Evolutionary conservation across 306 rosid species (phyloP).

Genomic region (Oemleria cerasiformis): DNA sequence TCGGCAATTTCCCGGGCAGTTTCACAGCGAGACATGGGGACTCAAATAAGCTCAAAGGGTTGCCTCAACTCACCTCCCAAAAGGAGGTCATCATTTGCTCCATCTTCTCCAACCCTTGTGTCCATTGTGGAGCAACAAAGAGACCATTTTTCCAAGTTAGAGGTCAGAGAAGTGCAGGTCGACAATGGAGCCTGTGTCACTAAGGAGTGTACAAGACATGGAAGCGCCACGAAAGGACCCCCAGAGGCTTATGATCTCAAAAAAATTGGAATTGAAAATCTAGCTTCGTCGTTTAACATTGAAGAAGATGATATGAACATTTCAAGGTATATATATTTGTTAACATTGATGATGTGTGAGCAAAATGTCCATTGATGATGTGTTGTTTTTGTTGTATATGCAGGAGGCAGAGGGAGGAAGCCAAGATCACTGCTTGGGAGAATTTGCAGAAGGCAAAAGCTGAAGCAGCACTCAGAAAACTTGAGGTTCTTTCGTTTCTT

Average conservation of each 20-base stretch:
- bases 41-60: conserved; percentile 66
- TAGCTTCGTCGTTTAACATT: conserved; percentile 45
- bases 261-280: conserved; percentile 31
- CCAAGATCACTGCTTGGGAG: conserved; percentile 90
- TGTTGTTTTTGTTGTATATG: not conserved
- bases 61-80: conserved; percentile 33
- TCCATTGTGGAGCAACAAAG: conserved; percentile 33
- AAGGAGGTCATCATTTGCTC: conserved; percentile 29
- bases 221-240: conserved; percentile 21
- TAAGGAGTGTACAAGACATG: conserved; percentile 43
- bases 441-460: conserved; percentile 86
- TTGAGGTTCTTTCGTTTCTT: conserved; percentile 48
- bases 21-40: conserved; percentile 55
- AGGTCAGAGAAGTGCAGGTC: conserved; percentile 77
- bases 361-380: not conserved
- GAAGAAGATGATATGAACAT: conserved; percentile 48
- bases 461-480: conserved; percentile 75
- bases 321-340: conserved; percentile 44
- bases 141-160: conserved; percentile 34
- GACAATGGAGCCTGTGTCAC: conserved; percentile 54
- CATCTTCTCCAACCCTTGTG: conserved; percentile 38
- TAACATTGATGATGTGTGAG: not conserved
- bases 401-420: conserved; percentile 79
- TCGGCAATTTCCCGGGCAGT: conserved; percentile 24
- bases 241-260: conserved; percentile 30